Conservation (phyloP, 768 basidiomycete genomes). For the Mycena galericulata region DNA sequence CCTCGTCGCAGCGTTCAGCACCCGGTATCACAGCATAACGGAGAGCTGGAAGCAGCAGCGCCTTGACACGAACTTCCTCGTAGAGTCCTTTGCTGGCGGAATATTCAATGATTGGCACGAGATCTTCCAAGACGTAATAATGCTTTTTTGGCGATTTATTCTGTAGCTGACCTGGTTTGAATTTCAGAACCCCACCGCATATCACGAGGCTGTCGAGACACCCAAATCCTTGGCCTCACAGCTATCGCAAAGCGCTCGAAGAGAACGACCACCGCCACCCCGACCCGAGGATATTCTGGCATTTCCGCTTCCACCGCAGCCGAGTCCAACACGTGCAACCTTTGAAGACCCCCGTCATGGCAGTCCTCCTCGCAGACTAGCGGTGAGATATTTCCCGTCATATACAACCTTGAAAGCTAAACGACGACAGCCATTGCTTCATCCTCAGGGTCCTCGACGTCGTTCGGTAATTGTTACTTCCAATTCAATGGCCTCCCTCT, state of each 20-base stretch:
- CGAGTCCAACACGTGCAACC: neutral
- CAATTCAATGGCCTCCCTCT: neutral
- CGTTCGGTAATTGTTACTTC: neutral
- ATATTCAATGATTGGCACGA: conserved; percentile 42
- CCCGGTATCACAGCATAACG: conserved; percentile 32
- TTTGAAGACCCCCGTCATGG: neutral
- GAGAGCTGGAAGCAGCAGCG: conserved; percentile 42
- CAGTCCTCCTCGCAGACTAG: conserved; percentile 19
- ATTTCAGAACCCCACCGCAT: conserved; percentile 12
- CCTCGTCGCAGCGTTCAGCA: conserved; percentile 35
- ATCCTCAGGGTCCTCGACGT: conserved; percentile 18
- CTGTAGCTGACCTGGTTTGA: neutral
- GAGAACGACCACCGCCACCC: neutral
- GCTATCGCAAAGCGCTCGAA: neutral
- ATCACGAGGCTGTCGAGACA: neutral
- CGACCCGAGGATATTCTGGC: conserved; percentile 24
- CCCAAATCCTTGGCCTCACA: neutral
- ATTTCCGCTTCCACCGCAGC: conserved; percentile 30
- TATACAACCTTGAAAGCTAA: neutral
- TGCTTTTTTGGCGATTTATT: neutral
- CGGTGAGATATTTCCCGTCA: neutral
- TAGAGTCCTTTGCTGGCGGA: conserved; percentile 36
- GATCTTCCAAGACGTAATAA: conserved; percentile 28
- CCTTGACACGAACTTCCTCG: conserved; percentile 32
- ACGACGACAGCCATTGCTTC: neutral